Percentiles rank a stretch among this genome's conserved stretches.
Conservation (phyloP, 805 yeast species). For the Ogataea zsoltii region DNA sequence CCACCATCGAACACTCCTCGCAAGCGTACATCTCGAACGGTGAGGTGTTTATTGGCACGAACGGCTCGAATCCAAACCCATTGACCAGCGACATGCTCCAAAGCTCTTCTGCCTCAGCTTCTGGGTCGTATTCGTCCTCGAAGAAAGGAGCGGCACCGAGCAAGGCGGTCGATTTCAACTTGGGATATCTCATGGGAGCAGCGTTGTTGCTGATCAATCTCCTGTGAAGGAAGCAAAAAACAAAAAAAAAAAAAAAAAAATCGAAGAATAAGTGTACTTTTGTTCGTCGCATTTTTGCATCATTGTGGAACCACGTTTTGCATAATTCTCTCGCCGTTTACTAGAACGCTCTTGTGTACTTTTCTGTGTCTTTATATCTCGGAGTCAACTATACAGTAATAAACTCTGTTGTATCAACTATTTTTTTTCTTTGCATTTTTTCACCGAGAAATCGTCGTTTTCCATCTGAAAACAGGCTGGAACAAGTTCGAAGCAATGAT, state of each 20-base stretch:
- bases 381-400: too few species aligned
- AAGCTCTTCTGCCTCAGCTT: slow-evolving; percentile 7
- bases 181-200: slow-evolving; percentile 1
- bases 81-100: not conserved
- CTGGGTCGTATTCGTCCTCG: slow-evolving; percentile 14
- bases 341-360: too few species aligned
- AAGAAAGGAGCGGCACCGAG: not conserved
- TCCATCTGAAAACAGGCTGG: slow-evolving; percentile 23
- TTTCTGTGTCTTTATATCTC: too few species aligned
- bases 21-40: slow-evolving; percentile 31
- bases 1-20: slow-evolving; percentile 13
- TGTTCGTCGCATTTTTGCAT: not conserved
- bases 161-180: not conserved
- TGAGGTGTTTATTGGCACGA: slow-evolving; percentile 25
- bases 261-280: not conserved
- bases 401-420: too few species aligned
- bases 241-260: too few species aligned
- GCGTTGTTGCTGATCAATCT: slow-evolving; percentile 5
- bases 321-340: not conserved
- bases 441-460: slow-evolving; percentile 18
- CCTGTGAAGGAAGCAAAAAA: not conserved
- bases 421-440: too few species aligned
- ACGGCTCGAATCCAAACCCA: slow-evolving; percentile 2
- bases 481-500: slow-evolving; percentile 37
- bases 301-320: not conserved